Evolutionary conservation across 202 grass and related monocot genomes (phyloP).

Genomic region (Schoenoplectus triqueter): DNA sequence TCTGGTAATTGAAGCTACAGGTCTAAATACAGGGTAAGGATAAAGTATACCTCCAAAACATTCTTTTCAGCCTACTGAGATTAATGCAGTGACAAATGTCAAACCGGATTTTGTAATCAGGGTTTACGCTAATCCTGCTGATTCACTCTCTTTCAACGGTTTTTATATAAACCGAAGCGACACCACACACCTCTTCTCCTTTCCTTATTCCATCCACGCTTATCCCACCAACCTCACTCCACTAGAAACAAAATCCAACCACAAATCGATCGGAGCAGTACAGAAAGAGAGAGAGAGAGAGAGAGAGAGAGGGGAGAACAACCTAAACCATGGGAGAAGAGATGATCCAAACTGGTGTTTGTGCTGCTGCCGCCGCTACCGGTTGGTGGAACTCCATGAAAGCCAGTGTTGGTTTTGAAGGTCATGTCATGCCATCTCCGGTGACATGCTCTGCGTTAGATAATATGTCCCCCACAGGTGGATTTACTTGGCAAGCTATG

Average conservation of each 20-base stretch:
- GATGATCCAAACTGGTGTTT: slow-evolving; percentile 28
- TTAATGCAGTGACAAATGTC: slow-evolving; percentile 44
- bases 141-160: slow-evolving; percentile 29
- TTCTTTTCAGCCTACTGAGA: slow-evolving; percentile 12
- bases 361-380: neutral
- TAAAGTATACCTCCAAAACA: slow-evolving; percentile 33
- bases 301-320: neutral
- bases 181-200: slow-evolving; percentile 34
- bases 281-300: neutral
- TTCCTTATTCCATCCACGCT: slow-evolving; percentile 36
- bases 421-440: slow-evolving; percentile 8
- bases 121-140: neutral
- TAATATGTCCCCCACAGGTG: neutral
- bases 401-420: slow-evolving; percentile 28
- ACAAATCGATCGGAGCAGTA: slow-evolving; percentile 25
- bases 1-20: slow-evolving; percentile 6
- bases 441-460: slow-evolving; percentile 39
- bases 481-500: slow-evolving; percentile 26
- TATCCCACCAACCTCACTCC: slow-evolving; percentile 43
- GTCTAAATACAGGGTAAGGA: neutral
- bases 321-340: slow-evolving; percentile 39
- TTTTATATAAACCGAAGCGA: slow-evolving; percentile 42
- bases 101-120: slow-evolving; percentile 13
- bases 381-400: slow-evolving; percentile 45
- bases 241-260: slow-evolving; percentile 42